A percentile compares a stretch with the other conserved stretches of the same genome.
phyloP scores from a whole-genome alignment of 148 eudicot genomes.

The Rhododendron griersonianum region DNA sequence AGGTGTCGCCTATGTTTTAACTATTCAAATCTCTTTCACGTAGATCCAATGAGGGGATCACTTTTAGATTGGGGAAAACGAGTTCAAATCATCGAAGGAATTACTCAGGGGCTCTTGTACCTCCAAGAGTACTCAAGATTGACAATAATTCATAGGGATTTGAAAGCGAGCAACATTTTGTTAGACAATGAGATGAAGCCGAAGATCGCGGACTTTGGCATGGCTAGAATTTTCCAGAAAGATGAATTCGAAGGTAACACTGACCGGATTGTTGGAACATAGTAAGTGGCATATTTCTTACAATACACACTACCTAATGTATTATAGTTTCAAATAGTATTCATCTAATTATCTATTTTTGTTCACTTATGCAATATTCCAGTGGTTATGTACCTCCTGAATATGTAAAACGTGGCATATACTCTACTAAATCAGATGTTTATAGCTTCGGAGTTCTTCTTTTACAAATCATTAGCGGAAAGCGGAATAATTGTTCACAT shows the following conservation, averaged over 20 bases:
- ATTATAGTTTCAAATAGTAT: not conserved
- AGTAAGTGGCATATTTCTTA: not conserved
- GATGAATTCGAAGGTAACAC: not conserved
- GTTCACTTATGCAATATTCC: too few species aligned
- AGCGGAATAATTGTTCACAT: not conserved
- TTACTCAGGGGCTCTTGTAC: too few species aligned
- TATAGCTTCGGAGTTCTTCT: not conserved
- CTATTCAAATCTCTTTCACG: too few species aligned
- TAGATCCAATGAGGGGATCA: too few species aligned
- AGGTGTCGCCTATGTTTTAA: not conserved
- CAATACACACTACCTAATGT: too few species aligned
- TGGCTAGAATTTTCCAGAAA: not conserved
- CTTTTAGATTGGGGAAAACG: too few species aligned
- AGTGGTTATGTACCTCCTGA: slow-evolving; percentile 3
- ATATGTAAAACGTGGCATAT: not conserved
- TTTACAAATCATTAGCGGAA: not conserved
- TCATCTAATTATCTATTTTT: not conserved
- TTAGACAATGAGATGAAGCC: not conserved
- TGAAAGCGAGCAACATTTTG: not conserved
- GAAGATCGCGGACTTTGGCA: not conserved
- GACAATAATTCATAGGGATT: too few species aligned
- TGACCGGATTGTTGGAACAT: not conserved
- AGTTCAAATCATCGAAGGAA: too few species aligned
- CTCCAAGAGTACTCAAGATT: too few species aligned
- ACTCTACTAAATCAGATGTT: slow-evolving; percentile 2